Percentiles rank a stretch among this genome's conserved stretches.
Evolutionary conservation across 352 stramenopile species (phyloP).

Genomic region (Hyaloperonospora arabidopsidis): DNA sequence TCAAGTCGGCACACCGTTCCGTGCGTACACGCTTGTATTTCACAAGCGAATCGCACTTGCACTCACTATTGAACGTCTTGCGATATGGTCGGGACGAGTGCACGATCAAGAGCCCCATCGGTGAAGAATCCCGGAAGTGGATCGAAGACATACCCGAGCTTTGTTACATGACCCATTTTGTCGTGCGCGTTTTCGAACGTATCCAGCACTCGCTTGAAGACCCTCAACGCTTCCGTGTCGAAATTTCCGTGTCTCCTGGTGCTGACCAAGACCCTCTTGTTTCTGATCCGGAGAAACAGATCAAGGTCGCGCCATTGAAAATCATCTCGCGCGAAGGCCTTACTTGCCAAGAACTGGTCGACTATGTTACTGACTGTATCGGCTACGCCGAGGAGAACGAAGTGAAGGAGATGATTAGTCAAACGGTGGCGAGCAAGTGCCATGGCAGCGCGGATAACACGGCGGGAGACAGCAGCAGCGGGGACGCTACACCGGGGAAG

Average conservation of each 20-base stretch:
- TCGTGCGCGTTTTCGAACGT: conserved; percentile 97
- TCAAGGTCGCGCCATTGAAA: conserved; percentile 68
- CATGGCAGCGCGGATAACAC: conserved; percentile 23
- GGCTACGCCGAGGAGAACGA: conserved; percentile 63
- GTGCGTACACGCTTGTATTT: conserved; percentile 99
- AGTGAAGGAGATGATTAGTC: conserved; percentile 26
- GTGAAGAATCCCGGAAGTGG: conserved; percentile 75
- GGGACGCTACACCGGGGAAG: conserved; percentile 36
- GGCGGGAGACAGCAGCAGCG: conserved; percentile 21
- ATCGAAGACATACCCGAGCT: conserved; percentile 91
- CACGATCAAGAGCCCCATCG: conserved; percentile 43
- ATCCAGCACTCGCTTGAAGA: conserved; percentile 58
- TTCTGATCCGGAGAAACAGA: conserved; percentile 46
- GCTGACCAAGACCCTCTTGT: conserved; percentile 66
- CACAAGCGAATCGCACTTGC: conserved; percentile 98
- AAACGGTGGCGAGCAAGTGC: conserved; percentile 24
- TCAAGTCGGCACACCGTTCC: conserved; percentile 90
- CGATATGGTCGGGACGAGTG: conserved; percentile 73
- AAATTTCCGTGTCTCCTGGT: conserved; percentile 80
- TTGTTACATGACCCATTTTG: conserved; percentile 99
- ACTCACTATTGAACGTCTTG: conserved; percentile 98
- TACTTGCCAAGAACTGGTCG: conserved; percentile 76
- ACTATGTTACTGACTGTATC: conserved; percentile 77
- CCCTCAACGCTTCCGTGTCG: conserved; percentile 71
- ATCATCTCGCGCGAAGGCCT: conserved; percentile 79